These are phyloP conservation scores for Aureobasidium sp. DNA, from an alignment of 2,329 filamentous ascomycete species.

Conservation along the genomic window DNA sequence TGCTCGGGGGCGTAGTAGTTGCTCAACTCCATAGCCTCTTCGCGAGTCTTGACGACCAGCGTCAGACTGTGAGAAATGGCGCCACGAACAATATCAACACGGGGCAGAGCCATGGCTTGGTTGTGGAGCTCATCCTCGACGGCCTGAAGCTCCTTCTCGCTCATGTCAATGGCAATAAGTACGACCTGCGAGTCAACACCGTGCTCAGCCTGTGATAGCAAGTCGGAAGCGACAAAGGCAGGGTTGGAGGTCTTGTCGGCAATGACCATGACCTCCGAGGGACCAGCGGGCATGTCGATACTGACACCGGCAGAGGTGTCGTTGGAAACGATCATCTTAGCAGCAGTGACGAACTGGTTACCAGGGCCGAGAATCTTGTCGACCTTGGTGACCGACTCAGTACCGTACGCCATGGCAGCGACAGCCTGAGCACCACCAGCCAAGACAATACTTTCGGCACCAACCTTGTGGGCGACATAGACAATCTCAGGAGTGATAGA, in stretches of 20 bases:
- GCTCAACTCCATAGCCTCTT: constrained; percentile 70
- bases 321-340: constrained; percentile 97
- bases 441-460: constrained; percentile 89
- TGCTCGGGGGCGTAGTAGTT: constrained; percentile 96
- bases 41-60: constrained; percentile 64
- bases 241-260: constrained; percentile 84
- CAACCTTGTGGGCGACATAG: constrained; percentile 93
- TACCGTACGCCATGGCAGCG: constrained; percentile 94
- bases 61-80: constrained; percentile 89
- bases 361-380: constrained; percentile 98
- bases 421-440: constrained; percentile 93
- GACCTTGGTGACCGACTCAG: constrained; percentile 87
- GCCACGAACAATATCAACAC: constrained; percentile 86
- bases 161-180: constrained; percentile 74
- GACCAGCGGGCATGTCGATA: constrained; percentile 97
- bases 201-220: constrained; percentile 93
- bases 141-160: constrained; percentile 61
- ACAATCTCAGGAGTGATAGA: constrained; percentile 94
- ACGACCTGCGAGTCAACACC: constrained; percentile 94
- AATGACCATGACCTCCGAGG: constrained; percentile 92
- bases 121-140: constrained; percentile 87
- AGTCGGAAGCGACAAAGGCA: constrained; percentile 88
- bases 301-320: constrained; percentile 91
- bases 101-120: constrained; percentile 78
- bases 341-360: constrained; percentile 97